Evolutionary conservation across 2,329 filamentous ascomycete species (phyloP), one percentile per base, ranked within the genome.

Genomic region (Pyricularia sp.): DNA sequence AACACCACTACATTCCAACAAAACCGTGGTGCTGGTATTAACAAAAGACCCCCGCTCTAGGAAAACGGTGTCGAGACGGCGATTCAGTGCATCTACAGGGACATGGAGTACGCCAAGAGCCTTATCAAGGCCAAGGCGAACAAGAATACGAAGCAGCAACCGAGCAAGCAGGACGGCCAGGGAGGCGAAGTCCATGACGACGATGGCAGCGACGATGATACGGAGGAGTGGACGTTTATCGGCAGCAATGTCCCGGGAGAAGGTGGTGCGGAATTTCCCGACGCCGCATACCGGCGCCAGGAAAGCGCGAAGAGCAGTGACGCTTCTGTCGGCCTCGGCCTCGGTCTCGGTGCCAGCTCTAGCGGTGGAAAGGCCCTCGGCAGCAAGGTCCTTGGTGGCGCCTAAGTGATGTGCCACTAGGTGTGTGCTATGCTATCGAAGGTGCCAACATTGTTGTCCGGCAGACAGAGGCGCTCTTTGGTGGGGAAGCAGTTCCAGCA

Each of bases 41-140:
- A 67, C 77, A 78, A 74, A 65, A 81, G 76, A 73, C 28, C 50
- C 68, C 11, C 68, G 36, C 14, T 69, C 70, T 71, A 96, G 91
- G 94, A 99, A 78, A 89, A 93, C 72, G 95, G 95, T 50, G 93
- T 97, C n/a, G 88, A 90, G 65, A 91, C 85, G 5, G 95, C 94
- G 6, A 95, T 98, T 71, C 92, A 97, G 78, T 92, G 89, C 70
- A 92, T 99, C 69, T 99, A 98, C 77, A 91, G 95, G 61, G 94
- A 98, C 77, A 85, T 98, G 69, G 95, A 98, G 76, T 97, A 97
- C 74, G 94, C 95, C 55, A 92, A 88, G 78, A 90, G 90, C 20
- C 83, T 98, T 64, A 91, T 97, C 77, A 92, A 91, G 78, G 86
- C 82, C 69, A 87, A 86, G 77, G 79, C 81, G 1, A 81, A 81